phyloP scores from a whole-genome alignment of 768 basidiomycete genomes.

The Erythrobasidium yunnanense region DNA sequence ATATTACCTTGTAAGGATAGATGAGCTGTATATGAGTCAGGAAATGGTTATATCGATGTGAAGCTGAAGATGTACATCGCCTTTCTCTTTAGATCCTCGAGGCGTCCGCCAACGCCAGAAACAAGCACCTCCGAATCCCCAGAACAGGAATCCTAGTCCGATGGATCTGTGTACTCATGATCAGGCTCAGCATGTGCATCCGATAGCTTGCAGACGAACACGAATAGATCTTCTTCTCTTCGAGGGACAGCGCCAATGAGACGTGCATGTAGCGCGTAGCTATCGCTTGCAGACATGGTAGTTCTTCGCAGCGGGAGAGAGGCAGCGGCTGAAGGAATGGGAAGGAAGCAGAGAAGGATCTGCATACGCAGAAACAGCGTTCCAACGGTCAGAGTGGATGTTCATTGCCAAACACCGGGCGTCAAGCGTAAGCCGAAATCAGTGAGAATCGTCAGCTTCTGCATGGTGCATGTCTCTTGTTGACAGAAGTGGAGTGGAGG shows the following conservation, averaged over 20 bases:
- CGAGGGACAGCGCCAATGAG: slow-evolving; percentile 21
- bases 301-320: too few relatives aligned
- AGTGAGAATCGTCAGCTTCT: too few relatives aligned
- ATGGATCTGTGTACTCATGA: background rate
- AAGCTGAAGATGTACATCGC: background rate
- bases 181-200: background rate
- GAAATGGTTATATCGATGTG: background rate
- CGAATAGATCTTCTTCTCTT: slow-evolving; percentile 6
- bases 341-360: too few relatives aligned
- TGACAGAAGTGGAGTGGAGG: too few relatives aligned
- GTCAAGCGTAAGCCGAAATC: background rate
- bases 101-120: background rate
- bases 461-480: too few relatives aligned
- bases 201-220: background rate
- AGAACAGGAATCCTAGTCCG: background rate
- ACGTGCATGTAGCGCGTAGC: slow-evolving; percentile 19
- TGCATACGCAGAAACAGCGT: too few relatives aligned
- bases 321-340: too few relatives aligned
- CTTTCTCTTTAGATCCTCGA: background rate
- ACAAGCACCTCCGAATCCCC: background rate
- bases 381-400: too few relatives aligned
- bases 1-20: background rate
- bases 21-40: background rate
- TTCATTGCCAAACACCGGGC: background rate
- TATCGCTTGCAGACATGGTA: slow-evolving; percentile 1